Base-by-base conservation (phyloP, 2,329 filamentous ascomycete genomes). In the Albophoma yamanashiensis region DNA sequence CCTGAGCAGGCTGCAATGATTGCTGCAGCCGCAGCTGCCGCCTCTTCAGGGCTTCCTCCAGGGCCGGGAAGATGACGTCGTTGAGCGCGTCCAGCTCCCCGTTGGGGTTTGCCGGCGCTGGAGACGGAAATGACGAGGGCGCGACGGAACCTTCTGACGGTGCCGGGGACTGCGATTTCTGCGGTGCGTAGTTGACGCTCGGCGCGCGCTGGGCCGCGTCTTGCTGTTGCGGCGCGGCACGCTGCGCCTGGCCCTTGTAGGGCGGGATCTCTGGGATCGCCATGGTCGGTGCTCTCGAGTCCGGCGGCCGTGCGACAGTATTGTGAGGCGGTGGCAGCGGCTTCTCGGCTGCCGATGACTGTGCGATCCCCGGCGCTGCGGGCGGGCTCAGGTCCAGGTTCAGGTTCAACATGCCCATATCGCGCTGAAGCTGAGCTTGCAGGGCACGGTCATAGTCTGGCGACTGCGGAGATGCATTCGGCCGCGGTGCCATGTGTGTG, bases 41-140 rank as follows among this genome's bases (percentile, higher is more conserved):
- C 58, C 94, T 84, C 71, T 92, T 91, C 25, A 97, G 84, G 9
- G 94, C 92, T 65, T 94, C 89, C 73, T 96, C 92, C 2, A 99
- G 82, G 2, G 94, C 93, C 0, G 94, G 94, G 63, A 97, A 87
- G 43, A 99, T 91, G 57, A 99, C 93, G 66, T 93, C 91, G 69
- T 89, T 91, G 1, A 97, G 81, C 2, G 92, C 92, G 58, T 95
- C 94, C 27, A 96, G 82, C 61, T 95, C 89, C 15, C 83, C 85
- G 60, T 84, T 83, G 31, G 82, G 74, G 62, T 83, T 84, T 2
- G 79, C 69, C 0, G 85, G 82, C 1, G 83, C 79, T 8, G 79
- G 80, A 31, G 80, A 77, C 4, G 84, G 84, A 67, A 85, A 86
- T 2, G 81, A 75, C 14, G 79, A 75, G 4, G 79, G 75, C 20